Evolutionary conservation across 768 basidiomycete species (phyloP), one percentile per base, ranked within the genome.

Genomic region (Floccularia luteovirens): DNA sequence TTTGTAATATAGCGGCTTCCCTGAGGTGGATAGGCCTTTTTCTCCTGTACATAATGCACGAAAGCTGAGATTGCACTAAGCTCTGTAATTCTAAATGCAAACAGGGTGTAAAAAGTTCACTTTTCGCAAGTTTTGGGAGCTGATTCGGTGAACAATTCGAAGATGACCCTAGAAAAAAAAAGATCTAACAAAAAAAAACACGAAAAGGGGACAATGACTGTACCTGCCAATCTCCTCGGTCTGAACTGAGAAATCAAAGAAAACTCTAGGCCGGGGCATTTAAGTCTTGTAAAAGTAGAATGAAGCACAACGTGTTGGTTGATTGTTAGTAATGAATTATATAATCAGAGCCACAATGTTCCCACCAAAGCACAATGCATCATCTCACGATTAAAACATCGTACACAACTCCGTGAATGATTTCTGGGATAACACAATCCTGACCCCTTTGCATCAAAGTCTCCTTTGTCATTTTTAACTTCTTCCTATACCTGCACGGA

Each of bases 31-130:
- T 5, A 82, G 49, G 3, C 90, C 91, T 51, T 77, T 79, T 57
- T 90, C 86, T 6, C 91, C 91, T 1, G 90, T 93, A 56, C 86
- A 90, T 38, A 94, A 64, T 2, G 80, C 77, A 31, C 90, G 77
- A 57, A 93, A 93, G 61, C 90, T 93, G 25, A 25, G 31, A 17
- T n/a, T 19, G 44, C 17, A 30, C 16, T 2, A 28, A 16, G 34
- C 11, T 12, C 8, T 7, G 32, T 34, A 12, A 34, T 34, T 34
- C 7, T 38, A 36, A 42, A 43, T 12, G 46, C 16, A 42, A 25
- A 31, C 30, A 19, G 36, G 23, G 14, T 35, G 30, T 19, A 38
- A 37, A 14, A 22, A 31, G 22, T 10, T 27, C 52, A 90, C 90
- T 92, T 91, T 70, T 90, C 84, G 43, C 65, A 67, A 8, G 88